Percentiles rank a stretch among this genome's conserved stretches.
Conservation (phyloP, 2,329 filamentous ascomycete genomes). For the Byssoonygena ceratinophila region DNA sequence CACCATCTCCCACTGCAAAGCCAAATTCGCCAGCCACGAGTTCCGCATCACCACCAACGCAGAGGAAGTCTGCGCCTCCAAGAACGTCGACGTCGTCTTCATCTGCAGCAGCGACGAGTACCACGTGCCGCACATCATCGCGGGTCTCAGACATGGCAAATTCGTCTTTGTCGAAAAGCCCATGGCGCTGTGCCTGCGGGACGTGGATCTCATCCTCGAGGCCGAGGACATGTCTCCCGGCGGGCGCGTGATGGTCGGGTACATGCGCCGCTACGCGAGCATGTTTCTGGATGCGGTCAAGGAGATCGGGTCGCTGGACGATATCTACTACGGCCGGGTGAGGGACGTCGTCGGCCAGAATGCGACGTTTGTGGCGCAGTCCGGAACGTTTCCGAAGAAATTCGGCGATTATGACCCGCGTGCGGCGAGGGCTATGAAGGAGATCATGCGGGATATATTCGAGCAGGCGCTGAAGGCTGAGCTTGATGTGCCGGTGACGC, state of each 20-base stretch:
- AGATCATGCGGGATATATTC: slow-evolving; percentile 21
- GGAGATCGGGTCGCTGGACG: slow-evolving; percentile 41
- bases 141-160: slow-evolving; percentile 37
- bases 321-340: slow-evolving; percentile 45
- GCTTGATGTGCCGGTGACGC: slow-evolving; percentile 24
- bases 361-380: slow-evolving; percentile 25
- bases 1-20: slow-evolving; percentile 32
- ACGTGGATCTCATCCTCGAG: slow-evolving; percentile 37
- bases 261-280: slow-evolving; percentile 49
- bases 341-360: slow-evolving; percentile 46
- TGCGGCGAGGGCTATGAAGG: slow-evolving; percentile 20
- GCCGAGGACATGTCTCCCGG: slow-evolving; percentile 33
- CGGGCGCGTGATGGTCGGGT: slow-evolving; percentile 47
- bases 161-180: slow-evolving; percentile 51
- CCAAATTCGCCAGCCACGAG: slow-evolving; percentile 19
- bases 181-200: slow-evolving; percentile 38
- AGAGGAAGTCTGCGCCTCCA: slow-evolving; percentile 35
- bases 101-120: slow-evolving; percentile 42
- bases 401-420: slow-evolving; percentile 34
- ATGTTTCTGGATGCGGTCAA: slow-evolving; percentile 44
- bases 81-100: slow-evolving; percentile 43
- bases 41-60: slow-evolving; percentile 30
- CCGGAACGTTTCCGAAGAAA: slow-evolving; percentile 28
- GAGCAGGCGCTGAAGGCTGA: slow-evolving; percentile 26
- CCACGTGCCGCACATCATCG: slow-evolving; percentile 41